Conservation (phyloP, 176 grass and related monocot genomes). For the Musa troglodytarum region DNA sequence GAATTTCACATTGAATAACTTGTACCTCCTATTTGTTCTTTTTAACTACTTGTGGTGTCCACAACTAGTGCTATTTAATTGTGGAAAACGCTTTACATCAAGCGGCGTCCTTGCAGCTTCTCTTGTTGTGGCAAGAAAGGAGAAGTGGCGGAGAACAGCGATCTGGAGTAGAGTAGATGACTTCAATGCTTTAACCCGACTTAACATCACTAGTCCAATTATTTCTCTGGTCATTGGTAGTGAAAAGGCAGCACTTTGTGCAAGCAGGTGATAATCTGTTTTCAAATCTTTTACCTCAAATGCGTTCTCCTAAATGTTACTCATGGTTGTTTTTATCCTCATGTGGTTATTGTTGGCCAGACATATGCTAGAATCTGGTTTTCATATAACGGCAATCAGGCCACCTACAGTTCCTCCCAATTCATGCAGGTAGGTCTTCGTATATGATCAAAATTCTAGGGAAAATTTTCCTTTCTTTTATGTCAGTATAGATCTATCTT, state of each 20-base stretch:
- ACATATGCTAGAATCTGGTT: constrained; percentile 77
- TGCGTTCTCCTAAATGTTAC: not conserved
- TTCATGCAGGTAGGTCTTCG: constrained; percentile 56
- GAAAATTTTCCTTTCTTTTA: not conserved
- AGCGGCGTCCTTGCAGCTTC: constrained; percentile 46
- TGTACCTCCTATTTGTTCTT: too few relatives aligned
- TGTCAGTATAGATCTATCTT: constrained; percentile 1
- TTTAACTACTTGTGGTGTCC: not conserved
- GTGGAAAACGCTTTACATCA: constrained; percentile 7
- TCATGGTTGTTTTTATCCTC: not conserved
- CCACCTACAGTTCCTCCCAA: constrained; percentile 84
- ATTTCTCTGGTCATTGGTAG: constrained; percentile 86
- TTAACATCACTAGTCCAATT: constrained; percentile 68
- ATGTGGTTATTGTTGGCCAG: constrained; percentile 22
- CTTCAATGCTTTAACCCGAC: constrained; percentile 53
- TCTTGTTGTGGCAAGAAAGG: constrained; percentile 59
- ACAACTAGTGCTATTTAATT: not conserved
- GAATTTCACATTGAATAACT: not conserved
- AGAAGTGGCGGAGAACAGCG: constrained; percentile 66
- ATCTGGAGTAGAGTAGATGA: constrained; percentile 71
- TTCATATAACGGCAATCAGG: constrained; percentile 85
- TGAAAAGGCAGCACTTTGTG: constrained; percentile 61
- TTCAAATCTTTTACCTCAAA: constrained; percentile 6
- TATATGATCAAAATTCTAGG: not conserved
- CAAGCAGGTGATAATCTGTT: constrained; percentile 58